Evolutionary conservation across 768 basidiomycete genomes (phyloP), one percentile per base, ranked within the genome.

Genomic region (Leucosporidium creatinivorum): DNA sequence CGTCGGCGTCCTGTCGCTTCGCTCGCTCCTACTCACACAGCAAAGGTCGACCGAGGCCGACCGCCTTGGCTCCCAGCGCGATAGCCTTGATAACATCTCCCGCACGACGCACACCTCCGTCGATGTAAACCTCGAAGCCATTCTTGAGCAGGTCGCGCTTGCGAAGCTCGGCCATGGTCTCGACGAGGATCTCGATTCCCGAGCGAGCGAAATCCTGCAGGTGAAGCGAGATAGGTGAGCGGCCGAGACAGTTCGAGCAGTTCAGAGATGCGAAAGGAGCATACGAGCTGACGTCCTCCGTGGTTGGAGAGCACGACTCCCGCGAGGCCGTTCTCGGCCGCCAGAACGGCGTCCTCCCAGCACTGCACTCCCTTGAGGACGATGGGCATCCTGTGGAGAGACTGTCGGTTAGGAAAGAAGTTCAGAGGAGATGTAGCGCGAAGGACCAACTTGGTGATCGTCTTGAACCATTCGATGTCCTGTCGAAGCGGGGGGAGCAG

Each of bases 71-170:
- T 25, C 91, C 92, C 19, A 93, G 80, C 0, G 91, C 91, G 58
- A 93, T 76, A 3, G 91, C 91, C 75, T 94, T 93, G 65, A 94
- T 80, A 3, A 93, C 87, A 76, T 94, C 91, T 17, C 88, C 91
- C 1, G 93, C 91, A 48, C 93, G 82, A 58, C 93, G 83, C 12
- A 97, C 91, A 63, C 94, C 96, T n/a, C 94, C 94, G 75, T 99
- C 94, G 18, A 76, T 70, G 68, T 75, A 77, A 39, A 98, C 80
- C 75, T 91, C 86, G 80, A 98, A 83, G 61, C 90, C 89, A 2
- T 77, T 76, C 65, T 78, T 78, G 57, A 90, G 89, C 28, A 81
- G 81, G 49, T 89, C 78, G 2, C 87, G 76, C 81, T 77, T 82
- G 68, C 84, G 84, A 26, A 98, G 83, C 67, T 87, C 85, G 36